A percentile compares a stretch with the other conserved stretches of the same genome.
Conservation (phyloP, 768 basidiomycete species). For the Psilocybe cubensis region DNA sequence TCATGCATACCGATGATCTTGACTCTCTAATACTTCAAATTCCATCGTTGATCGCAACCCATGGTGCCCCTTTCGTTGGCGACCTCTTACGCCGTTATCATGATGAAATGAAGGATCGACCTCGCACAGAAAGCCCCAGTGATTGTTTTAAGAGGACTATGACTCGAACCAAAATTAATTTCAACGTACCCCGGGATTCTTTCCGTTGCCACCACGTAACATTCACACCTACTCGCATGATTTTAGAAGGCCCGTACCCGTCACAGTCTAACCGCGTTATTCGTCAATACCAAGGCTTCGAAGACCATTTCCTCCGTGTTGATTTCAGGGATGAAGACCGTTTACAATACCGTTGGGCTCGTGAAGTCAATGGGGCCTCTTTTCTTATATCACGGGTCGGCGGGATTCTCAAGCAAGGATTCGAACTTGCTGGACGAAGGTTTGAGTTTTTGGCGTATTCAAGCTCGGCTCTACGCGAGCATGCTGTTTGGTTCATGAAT, state of each 20-base stretch:
- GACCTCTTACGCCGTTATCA: constrained; percentile 60
- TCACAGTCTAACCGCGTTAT: constrained; percentile 84
- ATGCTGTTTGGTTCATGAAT: constrained; percentile 82
- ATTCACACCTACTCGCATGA: constrained; percentile 72
- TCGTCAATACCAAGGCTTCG: constrained; percentile 60
- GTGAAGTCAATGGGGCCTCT: constrained; percentile 58
- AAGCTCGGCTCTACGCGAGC: constrained; percentile 73
- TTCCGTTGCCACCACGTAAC: constrained; percentile 79
- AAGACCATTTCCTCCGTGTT: constrained; percentile 79
- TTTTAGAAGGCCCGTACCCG: constrained; percentile 77
- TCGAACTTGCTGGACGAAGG: constrained; percentile 66
- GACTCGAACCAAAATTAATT: constrained; percentile 25
- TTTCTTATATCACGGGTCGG: constrained; percentile 67
- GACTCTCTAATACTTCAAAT: constrained; percentile 47
- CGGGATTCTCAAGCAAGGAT: constrained; percentile 60
- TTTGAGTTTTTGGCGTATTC: constrained; percentile 89
- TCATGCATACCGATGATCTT: constrained; percentile 65
- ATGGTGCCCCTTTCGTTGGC: constrained; percentile 35
- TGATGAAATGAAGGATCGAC: constrained; percentile 48
- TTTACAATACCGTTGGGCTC: constrained; percentile 72
- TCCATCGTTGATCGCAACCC: constrained; percentile 37
- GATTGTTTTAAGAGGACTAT: constrained; percentile 47
- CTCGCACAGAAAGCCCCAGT: constrained; percentile 39
- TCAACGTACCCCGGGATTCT: constrained; percentile 33
- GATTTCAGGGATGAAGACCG: constrained; percentile 86